phyloP scores from a whole-genome alignment of 225 moss, liverwort and hornwort species.

The Marchantia polymorpha region DNA sequence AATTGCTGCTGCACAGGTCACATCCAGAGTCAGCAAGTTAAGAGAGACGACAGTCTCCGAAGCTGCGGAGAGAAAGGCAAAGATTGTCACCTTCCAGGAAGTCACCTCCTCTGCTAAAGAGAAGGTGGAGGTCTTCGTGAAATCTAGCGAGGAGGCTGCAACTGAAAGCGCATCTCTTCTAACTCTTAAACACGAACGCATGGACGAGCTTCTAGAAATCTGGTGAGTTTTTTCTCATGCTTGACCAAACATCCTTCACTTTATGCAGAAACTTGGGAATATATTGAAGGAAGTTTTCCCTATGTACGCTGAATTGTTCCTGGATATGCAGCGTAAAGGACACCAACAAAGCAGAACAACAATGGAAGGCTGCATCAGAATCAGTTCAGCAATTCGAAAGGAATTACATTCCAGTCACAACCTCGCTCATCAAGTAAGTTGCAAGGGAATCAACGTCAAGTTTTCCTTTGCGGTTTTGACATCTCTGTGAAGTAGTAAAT shows the following conservation, averaged over 20 bases:
- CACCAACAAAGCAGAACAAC: constrained; percentile 59
- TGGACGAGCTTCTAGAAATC: constrained; percentile 65
- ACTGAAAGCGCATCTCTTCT: constrained; percentile 50
- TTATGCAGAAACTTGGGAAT: no score
- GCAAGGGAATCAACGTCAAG: constrained; percentile 35
- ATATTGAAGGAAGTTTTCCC: no score
- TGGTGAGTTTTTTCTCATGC: constrained; percentile 40
- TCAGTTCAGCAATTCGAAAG: constrained; percentile 55
- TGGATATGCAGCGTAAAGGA: constrained; percentile 47
- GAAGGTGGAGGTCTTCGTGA: constrained; percentile 47
- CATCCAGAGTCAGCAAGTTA: constrained; percentile 57
- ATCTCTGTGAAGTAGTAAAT: background rate
- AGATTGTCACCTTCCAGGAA: constrained; percentile 54
- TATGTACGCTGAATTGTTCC: no score
- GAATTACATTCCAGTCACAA: constrained; percentile 47
- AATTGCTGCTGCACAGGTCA: constrained; percentile 45
- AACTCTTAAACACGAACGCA: constrained; percentile 52
- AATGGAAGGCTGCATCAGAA: constrained; percentile 65
- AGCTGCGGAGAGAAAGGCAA: constrained; percentile 47
- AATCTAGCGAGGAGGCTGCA: constrained; percentile 53
- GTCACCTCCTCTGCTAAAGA: constrained; percentile 55
- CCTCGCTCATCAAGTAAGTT: constrained; percentile 48
- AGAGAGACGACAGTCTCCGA: constrained; percentile 54
- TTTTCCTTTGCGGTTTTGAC: background rate
- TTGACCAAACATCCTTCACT: background rate